Evolutionary conservation across 2,329 filamentous ascomycete species (phyloP), one percentile per base, ranked within the genome.

Genomic region (Triangularia verruculosa): DNA sequence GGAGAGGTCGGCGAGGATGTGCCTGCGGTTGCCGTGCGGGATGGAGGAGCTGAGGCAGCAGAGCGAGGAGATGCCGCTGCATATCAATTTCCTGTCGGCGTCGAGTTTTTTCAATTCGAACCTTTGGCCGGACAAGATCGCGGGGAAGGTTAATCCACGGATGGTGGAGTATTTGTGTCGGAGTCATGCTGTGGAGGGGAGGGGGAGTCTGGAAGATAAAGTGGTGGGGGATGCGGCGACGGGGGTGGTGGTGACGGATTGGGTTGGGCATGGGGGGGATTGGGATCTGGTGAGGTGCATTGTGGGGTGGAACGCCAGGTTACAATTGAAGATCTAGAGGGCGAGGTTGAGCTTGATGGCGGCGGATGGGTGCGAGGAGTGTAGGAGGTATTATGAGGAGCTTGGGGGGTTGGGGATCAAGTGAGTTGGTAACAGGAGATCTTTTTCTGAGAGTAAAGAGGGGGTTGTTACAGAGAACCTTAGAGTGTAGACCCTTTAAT

Each of bases 101-200:
- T 94, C 90, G 75, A 97, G 97, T 78, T 98, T 98, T 80, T 98
- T 94, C 88, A 93, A 92, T 68, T 82, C 89, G 1, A 87, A 86
- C 61, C 97, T 93, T 76, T 99, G 95, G 95, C 95, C 95, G 0
- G 93, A 97, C 76, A 89, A 86, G 72, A 92, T 99, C 74, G 94
- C 95, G 1, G 89, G 87, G 20, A 92, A 90, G 78, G 83, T 97
- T 57, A 98, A 98, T 78, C 91, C 93, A 17, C 87, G 89, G 1
- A 84, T 88, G 61, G 74, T 88, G 63, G 85, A 88, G 70, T 86
- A 88, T 72, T 75, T 89, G 27, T 89, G 86, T 73, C 77, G 80
- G 67, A 77, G 77, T 12, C 87, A 89, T 72, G 83, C 82, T 54
- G 79, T 81, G 66, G 72, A 77, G 6, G 82, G 79, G 57, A 81